phyloP scores from a whole-genome alignment of 768 basidiomycete genomes.

The Candolleomyces aberdarensis region DNA sequence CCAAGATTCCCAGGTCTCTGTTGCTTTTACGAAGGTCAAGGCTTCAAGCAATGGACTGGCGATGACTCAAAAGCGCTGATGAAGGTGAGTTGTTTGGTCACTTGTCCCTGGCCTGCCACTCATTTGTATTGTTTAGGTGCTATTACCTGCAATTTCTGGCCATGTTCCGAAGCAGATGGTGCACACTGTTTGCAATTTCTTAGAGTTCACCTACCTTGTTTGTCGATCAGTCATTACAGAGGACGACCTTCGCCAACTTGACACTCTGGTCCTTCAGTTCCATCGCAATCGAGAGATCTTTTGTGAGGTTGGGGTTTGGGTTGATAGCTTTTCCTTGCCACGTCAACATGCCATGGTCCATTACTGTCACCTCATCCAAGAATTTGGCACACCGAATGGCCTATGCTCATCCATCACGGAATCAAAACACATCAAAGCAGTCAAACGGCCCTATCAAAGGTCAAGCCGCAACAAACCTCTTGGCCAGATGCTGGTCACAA shows the following conservation, averaged over 20 bases:
- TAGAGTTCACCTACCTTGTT: constrained; percentile 31
- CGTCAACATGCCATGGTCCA: constrained; percentile 22
- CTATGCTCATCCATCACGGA: constrained; percentile 32
- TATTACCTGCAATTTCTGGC: constrained; percentile 16
- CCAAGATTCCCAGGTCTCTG: constrained; percentile 19
- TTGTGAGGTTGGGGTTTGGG: constrained; percentile 25
- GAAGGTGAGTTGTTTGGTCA: constrained; percentile 23
- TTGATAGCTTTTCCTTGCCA: constrained; percentile 16
- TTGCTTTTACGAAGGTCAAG: constrained; percentile 23
- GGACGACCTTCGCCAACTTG: constrained; percentile 12
- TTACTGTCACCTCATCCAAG: constrained; percentile 12
- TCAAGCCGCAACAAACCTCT: constrained; percentile 29
- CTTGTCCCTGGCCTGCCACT: too few relatives aligned
- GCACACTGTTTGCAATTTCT: constrained; percentile 21
- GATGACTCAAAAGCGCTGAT: constrained; percentile 36
- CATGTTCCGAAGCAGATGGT: constrained; percentile 16
- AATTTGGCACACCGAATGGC: constrained; percentile 25
- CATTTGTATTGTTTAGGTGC: constrained; percentile 15
- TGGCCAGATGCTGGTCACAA: constrained; percentile 33
- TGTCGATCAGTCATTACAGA: constrained; percentile 7
- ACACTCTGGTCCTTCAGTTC: constrained; percentile 19
- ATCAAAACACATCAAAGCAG: constrained; percentile 27
- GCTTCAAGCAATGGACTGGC: constrained; percentile 34
- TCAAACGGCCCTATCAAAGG: constrained; percentile 31
- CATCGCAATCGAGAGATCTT: too few relatives aligned